A percentile compares a stretch with the other conserved stretches of the same genome.
Evolutionary conservation across 2,329 filamentous ascomycete genomes (phyloP).

Genomic region (Periconia macrospinosa): DNA sequence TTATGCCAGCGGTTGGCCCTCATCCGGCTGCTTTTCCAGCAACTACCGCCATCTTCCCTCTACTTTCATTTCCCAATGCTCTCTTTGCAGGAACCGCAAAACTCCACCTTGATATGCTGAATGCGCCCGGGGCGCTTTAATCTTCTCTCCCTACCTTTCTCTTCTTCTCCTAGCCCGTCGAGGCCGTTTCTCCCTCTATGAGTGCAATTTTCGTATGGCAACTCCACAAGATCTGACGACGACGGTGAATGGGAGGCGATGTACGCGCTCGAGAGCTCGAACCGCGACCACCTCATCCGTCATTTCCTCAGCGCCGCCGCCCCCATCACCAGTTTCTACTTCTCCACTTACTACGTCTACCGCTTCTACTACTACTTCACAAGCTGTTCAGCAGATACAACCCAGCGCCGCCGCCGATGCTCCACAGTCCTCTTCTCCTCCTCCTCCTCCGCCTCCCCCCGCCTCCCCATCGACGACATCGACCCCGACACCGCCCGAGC

Average conservation of each 20-base stretch:
- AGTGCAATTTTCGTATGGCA: constrained; percentile 41
- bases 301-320: constrained; percentile 10
- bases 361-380: constrained; percentile 21
- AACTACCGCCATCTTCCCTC: constrained; percentile 22
- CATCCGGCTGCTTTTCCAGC: constrained; percentile 32
- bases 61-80: constrained; percentile 26
- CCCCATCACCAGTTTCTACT: neutral
- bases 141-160: constrained; percentile 31
- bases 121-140: constrained; percentile 36
- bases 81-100: constrained; percentile 26
- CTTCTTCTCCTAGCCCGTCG: constrained; percentile 30
- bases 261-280: constrained; percentile 41
- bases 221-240: constrained; percentile 40
- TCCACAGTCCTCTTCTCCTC: constrained; percentile 15
- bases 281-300: constrained; percentile 28
- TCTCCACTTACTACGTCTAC: constrained; percentile 19
- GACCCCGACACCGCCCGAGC: constrained; percentile 17
- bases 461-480: constrained; percentile 16
- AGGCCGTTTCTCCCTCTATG: constrained; percentile 33
- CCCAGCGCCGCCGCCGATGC: constrained; percentile 20
- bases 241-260: constrained; percentile 43
- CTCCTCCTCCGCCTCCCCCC: constrained; percentile 14
- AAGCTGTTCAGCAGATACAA: constrained; percentile 24
- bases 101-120: constrained; percentile 39
- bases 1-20: constrained; percentile 39